Evolutionary conservation across 371 early-diverging fungal species (phyloP), one percentile per base, ranked within the genome.

Genomic region (Lichtheimia ornata): DNA sequence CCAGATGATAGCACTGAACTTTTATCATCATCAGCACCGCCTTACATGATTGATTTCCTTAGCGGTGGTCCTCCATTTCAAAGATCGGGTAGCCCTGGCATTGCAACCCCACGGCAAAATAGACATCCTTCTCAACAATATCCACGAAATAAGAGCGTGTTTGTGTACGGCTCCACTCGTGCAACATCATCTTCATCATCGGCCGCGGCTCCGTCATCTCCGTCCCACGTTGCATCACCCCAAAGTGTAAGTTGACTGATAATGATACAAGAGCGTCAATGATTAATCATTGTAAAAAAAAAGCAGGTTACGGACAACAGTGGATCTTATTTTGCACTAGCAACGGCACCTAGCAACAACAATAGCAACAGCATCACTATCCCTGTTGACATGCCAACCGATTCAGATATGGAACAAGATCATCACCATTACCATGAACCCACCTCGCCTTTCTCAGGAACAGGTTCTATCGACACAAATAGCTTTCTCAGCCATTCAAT

Each of bases 11-110:
- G 69, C 15, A 69, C 69, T 25, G 63, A 64, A 43, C 56, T 69
- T 20, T 52, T 73, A 27, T 73, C 73, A 44, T 68, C 73, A 2
- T 73, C 73, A 35, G 73, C 73, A 59, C 73, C 73, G 17, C 73
- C 73, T 1, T 73, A 73, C 30, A 63, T 65, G 63, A 59, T 66
- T 50, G 73, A 73, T 27, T 69, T 69, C 52, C 45, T 69, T 52
- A 58, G 59, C 40, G 65, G 50, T 5, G 56, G 67, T 14, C 67
- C 62, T 17, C 59, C 59, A 22, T 67, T 67, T 43, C 58, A 57
- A 18, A 30, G 40, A 45, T 53, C 61, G 9, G 52, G n/a, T 18
- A 61, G 61, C 44, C 53, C 53, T n/a, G 61, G 53, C 14, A 40
- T 44, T 15, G 53, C 61, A n/a, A 61, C 61, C 20, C 61, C 61